These are phyloP conservation scores for Rhodamnia argentea DNA, from an alignment of 345 rosid genomes.

Conservation along the genomic window DNA sequence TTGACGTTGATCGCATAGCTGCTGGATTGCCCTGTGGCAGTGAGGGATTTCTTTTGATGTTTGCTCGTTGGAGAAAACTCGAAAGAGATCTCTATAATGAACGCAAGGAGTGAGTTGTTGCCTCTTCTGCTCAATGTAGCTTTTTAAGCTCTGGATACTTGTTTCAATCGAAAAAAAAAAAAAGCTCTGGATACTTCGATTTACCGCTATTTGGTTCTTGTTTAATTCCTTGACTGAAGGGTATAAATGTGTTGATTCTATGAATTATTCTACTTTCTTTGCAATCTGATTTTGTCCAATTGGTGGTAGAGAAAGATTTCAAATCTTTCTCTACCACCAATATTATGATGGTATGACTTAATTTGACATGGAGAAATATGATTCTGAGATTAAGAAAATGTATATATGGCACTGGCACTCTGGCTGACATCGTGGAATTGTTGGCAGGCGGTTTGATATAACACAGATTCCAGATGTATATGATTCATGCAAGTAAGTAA, in stretches of 20 bases:
- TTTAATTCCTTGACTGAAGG: background rate
- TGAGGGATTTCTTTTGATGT: conserved; percentile 99
- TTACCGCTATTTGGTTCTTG: background rate
- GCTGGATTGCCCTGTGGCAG: conserved; percentile 99
- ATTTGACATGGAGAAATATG: background rate
- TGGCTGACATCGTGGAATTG: conserved; percentile 6
- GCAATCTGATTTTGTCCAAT: background rate
- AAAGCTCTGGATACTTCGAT: background rate
- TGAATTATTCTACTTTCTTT: background rate
- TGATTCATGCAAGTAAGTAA: conserved; percentile 99
- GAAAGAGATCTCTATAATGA: conserved; percentile 97
- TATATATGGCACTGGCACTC: background rate
- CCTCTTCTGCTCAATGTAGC: background rate
- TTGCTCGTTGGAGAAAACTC: conserved; percentile 98
- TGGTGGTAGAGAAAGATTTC: no score
- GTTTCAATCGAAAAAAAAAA: no score
- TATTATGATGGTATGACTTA: background rate
- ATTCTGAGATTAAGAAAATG: background rate
- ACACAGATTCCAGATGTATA: conserved; percentile 99
- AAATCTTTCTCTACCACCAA: background rate
- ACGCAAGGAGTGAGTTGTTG: conserved; percentile 58
- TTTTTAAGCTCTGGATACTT: background rate
- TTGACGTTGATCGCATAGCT: conserved; percentile 93
- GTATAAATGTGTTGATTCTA: background rate
- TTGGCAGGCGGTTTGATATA: conserved; percentile 85